phyloP scores from a whole-genome alignment of 2,329 filamentous ascomycete species.

The Exophiala sp. region DNA sequence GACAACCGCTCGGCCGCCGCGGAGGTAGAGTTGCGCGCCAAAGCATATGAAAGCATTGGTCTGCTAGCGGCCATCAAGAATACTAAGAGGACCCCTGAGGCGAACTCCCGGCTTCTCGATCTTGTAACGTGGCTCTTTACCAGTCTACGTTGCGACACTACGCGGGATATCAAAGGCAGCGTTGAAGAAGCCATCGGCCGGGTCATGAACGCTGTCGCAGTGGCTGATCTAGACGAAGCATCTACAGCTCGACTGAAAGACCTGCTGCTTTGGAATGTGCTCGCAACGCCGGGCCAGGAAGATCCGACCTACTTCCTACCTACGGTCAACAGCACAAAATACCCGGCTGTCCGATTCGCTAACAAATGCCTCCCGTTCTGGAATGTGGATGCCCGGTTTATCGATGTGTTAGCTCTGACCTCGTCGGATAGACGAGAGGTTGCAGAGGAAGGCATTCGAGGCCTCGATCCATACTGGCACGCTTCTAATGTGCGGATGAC shows the following conservation, averaged over 20 bases:
- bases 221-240: slow-evolving; percentile 37
- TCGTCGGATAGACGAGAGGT: slow-evolving; percentile 73
- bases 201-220: slow-evolving; percentile 54
- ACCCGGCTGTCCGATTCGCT: slow-evolving; percentile 79
- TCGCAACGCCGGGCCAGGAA: slow-evolving; percentile 39
- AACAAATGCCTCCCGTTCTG: slow-evolving; percentile 78
- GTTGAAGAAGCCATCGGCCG: slow-evolving; percentile 85
- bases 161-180: slow-evolving; percentile 69
- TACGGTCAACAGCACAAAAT: slow-evolving; percentile 68
- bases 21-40: slow-evolving; percentile 63
- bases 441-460: slow-evolving; percentile 80
- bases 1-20: slow-evolving; percentile 51
- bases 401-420: slow-evolving; percentile 74
- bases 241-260: slow-evolving; percentile 44
- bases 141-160: slow-evolving; percentile 72
- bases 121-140: slow-evolving; percentile 72
- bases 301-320: slow-evolving; percentile 36
- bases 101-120: slow-evolving; percentile 44
- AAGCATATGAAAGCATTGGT: slow-evolving; percentile 87
- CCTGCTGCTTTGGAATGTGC: slow-evolving; percentile 65
- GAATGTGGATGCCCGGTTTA: slow-evolving; percentile 76
- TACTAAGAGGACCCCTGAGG: slow-evolving; percentile 41
- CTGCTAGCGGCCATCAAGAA: slow-evolving; percentile 62
- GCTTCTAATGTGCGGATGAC: slow-evolving; percentile 20
- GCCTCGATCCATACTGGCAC: slow-evolving; percentile 74